Percentiles rank a stretch among this genome's conserved stretches.
Conservation (phyloP, 2,329 filamentous ascomycete genomes). For the Fusarium phyllophilum region DNA sequence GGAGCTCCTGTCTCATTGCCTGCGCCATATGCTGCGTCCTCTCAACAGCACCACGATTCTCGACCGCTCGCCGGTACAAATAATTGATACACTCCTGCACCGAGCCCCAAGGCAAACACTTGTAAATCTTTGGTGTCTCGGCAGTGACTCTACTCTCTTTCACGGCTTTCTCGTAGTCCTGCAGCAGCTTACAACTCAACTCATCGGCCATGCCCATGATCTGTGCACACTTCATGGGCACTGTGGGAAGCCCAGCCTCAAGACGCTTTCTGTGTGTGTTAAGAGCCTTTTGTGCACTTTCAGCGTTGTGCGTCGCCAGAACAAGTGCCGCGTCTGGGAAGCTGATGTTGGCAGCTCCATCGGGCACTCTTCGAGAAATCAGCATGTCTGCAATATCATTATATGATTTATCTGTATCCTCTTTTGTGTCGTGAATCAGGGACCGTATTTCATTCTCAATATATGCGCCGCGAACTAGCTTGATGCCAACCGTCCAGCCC, state of each 20-base stretch:
- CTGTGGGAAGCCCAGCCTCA: conserved; percentile 44
- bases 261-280: conserved; percentile 55
- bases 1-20: conserved; percentile 45
- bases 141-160: conserved; percentile 5
- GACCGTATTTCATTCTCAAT: conserved; percentile 59
- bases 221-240: conserved; percentile 60
- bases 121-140: conserved; percentile 46
- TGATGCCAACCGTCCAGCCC: conserved; percentile 64
- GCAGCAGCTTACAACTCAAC: conserved; percentile 60
- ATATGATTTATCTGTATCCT: conserved; percentile 62
- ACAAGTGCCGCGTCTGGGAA: conserved; percentile 61
- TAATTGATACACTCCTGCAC: conserved; percentile 53
- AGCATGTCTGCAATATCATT: conserved; percentile 59
- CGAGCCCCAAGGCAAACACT: conserved; percentile 53
- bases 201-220: conserved; percentile 69
- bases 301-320: conserved; percentile 63
- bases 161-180: conserved; percentile 42
- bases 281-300: conserved; percentile 54
- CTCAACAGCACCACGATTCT: conserved; percentile 52
- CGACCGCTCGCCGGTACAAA: conserved; percentile 50
- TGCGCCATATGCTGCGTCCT: conserved; percentile 45
- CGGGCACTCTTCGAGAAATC: conserved; percentile 49
- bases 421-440: conserved; percentile 62
- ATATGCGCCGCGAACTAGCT: conserved; percentile 67
- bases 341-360: background rate